These are phyloP conservation scores for Kodamaea sp. DNA, from an alignment of 1,139 yeast genomes.

Conservation along the genomic window DNA sequence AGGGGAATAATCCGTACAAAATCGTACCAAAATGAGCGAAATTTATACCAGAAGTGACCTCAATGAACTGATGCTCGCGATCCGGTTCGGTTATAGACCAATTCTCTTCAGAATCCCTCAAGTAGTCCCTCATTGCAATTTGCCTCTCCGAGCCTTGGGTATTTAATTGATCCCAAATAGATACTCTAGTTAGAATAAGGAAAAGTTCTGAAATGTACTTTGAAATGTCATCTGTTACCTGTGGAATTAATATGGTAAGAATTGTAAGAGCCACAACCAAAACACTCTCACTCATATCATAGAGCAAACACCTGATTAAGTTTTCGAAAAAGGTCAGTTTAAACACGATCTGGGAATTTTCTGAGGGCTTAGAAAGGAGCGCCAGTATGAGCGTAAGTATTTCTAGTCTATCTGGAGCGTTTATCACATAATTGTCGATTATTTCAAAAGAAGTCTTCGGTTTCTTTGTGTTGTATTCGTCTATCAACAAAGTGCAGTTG, in stretches of 20 bases:
- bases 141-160: background rate
- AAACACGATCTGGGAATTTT: background rate
- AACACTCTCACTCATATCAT: constrained; percentile 46
- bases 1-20: constrained; percentile 64
- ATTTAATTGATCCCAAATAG: constrained; percentile 29
- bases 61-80: background rate
- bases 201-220: constrained; percentile 44
- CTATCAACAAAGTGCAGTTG: constrained; percentile 43
- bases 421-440: constrained; percentile 32
- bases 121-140: background rate
- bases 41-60: constrained; percentile 14
- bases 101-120: background rate
- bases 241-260: constrained; percentile 58
- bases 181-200: constrained; percentile 46
- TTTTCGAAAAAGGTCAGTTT: background rate
- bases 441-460: constrained; percentile 34
- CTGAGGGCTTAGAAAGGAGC: constrained; percentile 19
- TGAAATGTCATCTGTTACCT: constrained; percentile 39
- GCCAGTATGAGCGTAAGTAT: constrained; percentile 35
- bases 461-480: constrained; percentile 38
- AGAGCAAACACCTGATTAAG: constrained; percentile 41
- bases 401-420: constrained; percentile 33
- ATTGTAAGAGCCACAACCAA: constrained; percentile 45
- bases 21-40: constrained; percentile 37
- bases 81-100: background rate